Conservation (phyloP, 129 eudicot species). For the Flaveria brownii region DNA sequence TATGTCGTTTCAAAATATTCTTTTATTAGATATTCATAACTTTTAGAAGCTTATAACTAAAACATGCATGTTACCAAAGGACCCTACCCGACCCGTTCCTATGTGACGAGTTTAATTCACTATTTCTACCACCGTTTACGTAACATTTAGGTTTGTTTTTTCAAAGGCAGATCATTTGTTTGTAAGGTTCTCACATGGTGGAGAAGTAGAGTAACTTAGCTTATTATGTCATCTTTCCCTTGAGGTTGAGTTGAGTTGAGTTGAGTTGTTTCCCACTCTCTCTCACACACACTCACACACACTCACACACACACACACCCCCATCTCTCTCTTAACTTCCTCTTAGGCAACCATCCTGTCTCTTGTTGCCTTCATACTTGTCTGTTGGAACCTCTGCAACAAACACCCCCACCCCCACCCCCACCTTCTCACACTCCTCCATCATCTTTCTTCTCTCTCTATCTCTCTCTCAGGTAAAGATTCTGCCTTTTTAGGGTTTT, state of each 20-base stretch:
- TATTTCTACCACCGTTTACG: conserved; percentile 6
- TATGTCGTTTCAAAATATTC: too few species aligned
- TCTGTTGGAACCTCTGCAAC: conserved; percentile 50
- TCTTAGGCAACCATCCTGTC: conserved; percentile 89
- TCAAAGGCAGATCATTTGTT: conserved; percentile 26
- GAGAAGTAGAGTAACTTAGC: conserved; percentile 33
- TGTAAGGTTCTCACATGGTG: conserved; percentile 39
- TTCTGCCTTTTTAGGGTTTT: conserved; percentile 27
- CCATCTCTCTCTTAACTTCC: conserved; percentile 46
- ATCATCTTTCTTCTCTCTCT: neutral
- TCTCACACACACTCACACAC: conserved; percentile 6
- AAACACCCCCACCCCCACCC: conserved; percentile 19
- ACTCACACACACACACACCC: neutral
- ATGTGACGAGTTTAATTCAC: neutral
- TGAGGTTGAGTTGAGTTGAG: conserved; percentile 28
- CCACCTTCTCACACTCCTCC: conserved; percentile 26
- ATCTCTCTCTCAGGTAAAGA: conserved; percentile 29
- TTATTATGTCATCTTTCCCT: conserved; percentile 43
- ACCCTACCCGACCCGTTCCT: neutral
- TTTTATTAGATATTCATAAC: too few species aligned
- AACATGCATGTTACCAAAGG: neutral
- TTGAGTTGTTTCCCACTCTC: conserved; percentile 34
- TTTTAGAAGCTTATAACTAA: too few species aligned
- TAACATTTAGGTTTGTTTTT: conserved; percentile 11
- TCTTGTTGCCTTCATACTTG: conserved; percentile 63